Evolutionary conservation across 148 eudicot genomes (phyloP).

Genomic region (Pouteria glomerata): DNA sequence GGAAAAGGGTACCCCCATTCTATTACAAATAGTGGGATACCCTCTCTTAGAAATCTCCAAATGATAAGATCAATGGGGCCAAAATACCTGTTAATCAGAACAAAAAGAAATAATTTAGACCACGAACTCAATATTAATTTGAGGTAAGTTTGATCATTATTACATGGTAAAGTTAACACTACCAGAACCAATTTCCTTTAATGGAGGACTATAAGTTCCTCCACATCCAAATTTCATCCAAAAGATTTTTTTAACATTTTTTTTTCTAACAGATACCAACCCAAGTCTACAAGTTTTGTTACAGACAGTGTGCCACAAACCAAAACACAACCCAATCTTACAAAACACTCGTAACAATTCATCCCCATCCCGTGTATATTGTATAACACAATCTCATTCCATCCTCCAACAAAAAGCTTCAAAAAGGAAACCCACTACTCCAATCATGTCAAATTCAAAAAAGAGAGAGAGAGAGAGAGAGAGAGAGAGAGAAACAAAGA

Average conservation of each 20-base stretch:
- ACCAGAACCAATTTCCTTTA: not conserved
- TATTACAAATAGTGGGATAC: not conserved
- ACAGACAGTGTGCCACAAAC: not conserved
- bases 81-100: slow-evolving; percentile 9
- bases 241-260: not conserved
- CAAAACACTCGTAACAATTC: too few relatives aligned
- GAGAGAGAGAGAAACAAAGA: too few relatives aligned
- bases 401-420: not conserved
- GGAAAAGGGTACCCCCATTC: slow-evolving; percentile 34
- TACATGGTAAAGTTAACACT: not conserved
- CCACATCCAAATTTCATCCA: not conserved
- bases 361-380: too few relatives aligned
- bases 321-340: not conserved
- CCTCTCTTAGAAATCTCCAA: not conserved
- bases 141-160: not conserved
- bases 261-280: not conserved
- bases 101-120: not conserved
- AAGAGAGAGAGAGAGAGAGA: not conserved
- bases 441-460: not conserved
- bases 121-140: not conserved
- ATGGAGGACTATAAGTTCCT: not conserved
- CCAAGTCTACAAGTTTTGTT: not conserved
- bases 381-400: too few relatives aligned
- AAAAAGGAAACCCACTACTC: not conserved
- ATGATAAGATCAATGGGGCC: not conserved